Evolutionary conservation across 805 yeast genomes (phyloP).

Genomic region (Zygoascus ofunaensis): DNA sequence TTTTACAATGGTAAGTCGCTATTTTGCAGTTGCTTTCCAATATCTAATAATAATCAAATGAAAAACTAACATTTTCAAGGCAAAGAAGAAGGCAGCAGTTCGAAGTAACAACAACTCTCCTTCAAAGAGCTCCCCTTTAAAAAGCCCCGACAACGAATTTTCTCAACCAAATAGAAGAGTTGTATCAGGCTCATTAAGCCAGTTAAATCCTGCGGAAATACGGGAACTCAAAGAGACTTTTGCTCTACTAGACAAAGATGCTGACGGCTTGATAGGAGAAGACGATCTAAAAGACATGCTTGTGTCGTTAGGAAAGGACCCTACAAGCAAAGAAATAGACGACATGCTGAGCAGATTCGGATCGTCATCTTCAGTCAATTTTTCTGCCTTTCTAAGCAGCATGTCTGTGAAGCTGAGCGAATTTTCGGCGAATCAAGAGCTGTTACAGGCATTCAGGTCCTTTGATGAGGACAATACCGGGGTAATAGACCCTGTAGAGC

Average conservation of each 20-base stretch:
- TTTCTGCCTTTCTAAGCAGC: slow-evolving; percentile 55
- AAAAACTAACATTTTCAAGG: too few relatives aligned
- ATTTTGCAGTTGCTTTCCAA: background rate
- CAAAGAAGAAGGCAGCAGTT: slow-evolving; percentile 4
- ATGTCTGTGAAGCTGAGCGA: slow-evolving; percentile 49
- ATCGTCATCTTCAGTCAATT: slow-evolving; percentile 40
- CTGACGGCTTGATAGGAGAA: slow-evolving; percentile 44
- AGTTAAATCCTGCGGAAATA: slow-evolving; percentile 54
- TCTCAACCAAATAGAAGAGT: slow-evolving; percentile 4
- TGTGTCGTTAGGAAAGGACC: slow-evolving; percentile 32
- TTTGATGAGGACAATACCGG: slow-evolving; percentile 32
- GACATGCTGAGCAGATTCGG: slow-evolving; percentile 39
- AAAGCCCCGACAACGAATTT: background rate
- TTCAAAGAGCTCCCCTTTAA: background rate
- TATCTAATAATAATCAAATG: background rate
- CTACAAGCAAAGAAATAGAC: slow-evolving; percentile 34
- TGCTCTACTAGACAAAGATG: slow-evolving; percentile 71
- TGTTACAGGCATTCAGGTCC: slow-evolving; percentile 50
- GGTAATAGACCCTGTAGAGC: slow-evolving; percentile 41
- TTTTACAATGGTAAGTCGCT: background rate
- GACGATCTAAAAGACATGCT: slow-evolving; percentile 40
- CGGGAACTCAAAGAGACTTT: slow-evolving; percentile 64
- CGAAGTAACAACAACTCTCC: background rate
- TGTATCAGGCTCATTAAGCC: slow-evolving; percentile 29
- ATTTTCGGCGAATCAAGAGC: slow-evolving; percentile 43